These are phyloP conservation scores for Dictyostelium citrinum DNA, from an alignment of 78 protist species.

Conservation along the genomic window DNA sequence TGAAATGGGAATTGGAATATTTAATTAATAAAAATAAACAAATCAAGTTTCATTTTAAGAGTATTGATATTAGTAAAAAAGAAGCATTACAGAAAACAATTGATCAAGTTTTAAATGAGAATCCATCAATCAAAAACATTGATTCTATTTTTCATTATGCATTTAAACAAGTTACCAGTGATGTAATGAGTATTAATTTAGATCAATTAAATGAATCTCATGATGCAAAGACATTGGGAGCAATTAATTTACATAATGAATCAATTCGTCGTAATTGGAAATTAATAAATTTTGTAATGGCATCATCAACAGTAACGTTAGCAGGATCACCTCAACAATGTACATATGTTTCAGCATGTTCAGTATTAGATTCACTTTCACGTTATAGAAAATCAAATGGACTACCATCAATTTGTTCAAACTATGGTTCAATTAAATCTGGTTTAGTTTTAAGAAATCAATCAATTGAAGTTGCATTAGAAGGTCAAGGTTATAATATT, in stretches of 20 bases:
- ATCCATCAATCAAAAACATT: neutral
- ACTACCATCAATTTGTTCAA: neutral
- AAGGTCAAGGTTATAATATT: neutral
- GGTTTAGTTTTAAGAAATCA: constrained; percentile 28
- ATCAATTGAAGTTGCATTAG: neutral
- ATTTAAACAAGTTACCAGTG: neutral
- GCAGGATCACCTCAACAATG: constrained; percentile 66
- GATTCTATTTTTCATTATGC: constrained; percentile 62
- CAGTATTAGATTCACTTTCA: constrained; percentile 74
- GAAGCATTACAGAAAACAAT: neutral
- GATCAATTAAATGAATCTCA: neutral
- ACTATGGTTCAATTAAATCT: neutral
- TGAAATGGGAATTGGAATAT: constrained; percentile 44
- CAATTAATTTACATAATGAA: constrained; percentile 46
- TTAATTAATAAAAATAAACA: neutral
- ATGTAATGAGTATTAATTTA: neutral
- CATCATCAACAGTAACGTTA: constrained; percentile 45
- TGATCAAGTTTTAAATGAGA: neutral
- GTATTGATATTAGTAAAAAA: constrained; percentile 8
- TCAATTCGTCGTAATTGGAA: neutral
- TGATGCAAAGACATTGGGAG: constrained; percentile 76
- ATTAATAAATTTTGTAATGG: constrained; percentile 45
- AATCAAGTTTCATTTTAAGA: neutral
- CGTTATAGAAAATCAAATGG: constrained; percentile 21
- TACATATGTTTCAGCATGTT: constrained; percentile 81